These are phyloP conservation scores for Colletotrichum gloeosporioides DNA, from an alignment of 2,329 filamentous ascomycete genomes.

Conservation along the genomic window DNA sequence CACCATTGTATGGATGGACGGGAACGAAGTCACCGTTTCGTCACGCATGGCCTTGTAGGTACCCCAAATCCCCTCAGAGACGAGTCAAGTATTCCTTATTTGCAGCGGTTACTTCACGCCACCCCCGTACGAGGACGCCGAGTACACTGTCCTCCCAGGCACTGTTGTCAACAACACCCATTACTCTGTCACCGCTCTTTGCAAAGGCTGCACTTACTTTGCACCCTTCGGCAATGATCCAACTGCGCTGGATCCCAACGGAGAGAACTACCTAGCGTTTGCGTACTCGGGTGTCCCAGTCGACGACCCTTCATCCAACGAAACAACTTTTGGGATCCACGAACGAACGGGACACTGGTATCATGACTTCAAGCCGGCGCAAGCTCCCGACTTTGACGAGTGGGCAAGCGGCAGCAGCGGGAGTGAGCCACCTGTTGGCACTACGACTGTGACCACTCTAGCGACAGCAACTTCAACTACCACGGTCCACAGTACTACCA, in stretches of 20 bases:
- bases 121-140: slow-evolving; percentile 32
- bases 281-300: slow-evolving; percentile 42
- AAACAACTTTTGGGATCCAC: slow-evolving; percentile 47
- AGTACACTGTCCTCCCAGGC: slow-evolving; percentile 38
- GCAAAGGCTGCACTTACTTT: slow-evolving; percentile 47
- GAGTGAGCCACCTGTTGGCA: slow-evolving; percentile 3
- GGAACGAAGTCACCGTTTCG: slow-evolving; percentile 39
- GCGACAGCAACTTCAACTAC: slow-evolving; percentile 14
- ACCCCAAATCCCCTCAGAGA: not conserved
- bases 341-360: slow-evolving; percentile 46
- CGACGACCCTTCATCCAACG: slow-evolving; percentile 38
- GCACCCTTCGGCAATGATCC: slow-evolving; percentile 43
- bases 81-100: not conserved
- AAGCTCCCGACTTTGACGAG: slow-evolving; percentile 36
- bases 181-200: slow-evolving; percentile 39
- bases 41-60: slow-evolving; percentile 41
- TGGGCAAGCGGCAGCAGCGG: slow-evolving; percentile 27
- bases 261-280: slow-evolving; percentile 44
- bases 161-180: slow-evolving; percentile 37
- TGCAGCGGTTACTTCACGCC: slow-evolving; percentile 40
- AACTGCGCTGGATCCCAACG: slow-evolving; percentile 40
- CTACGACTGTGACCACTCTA: not conserved
- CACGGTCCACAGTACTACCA: slow-evolving; percentile 13
- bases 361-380: slow-evolving; percentile 38
- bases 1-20: slow-evolving; percentile 46